Evolutionary conservation across 345 rosid genomes (phyloP), one percentile per base, ranked within the genome.

Genomic region (Combretum micranthum): DNA sequence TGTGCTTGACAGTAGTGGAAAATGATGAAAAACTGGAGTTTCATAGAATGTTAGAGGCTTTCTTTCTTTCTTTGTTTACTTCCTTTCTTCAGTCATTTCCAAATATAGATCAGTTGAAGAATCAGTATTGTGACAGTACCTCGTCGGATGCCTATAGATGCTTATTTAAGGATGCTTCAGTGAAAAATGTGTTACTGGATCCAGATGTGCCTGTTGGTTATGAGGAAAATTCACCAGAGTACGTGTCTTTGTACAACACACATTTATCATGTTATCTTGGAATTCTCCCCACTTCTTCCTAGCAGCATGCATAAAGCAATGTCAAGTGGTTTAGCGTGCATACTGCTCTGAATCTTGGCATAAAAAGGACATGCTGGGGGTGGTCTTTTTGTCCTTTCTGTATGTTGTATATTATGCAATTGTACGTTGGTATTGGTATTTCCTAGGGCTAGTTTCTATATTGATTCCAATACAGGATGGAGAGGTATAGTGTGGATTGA

Each of bases 141-240:
- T 69, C 67, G 63, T 61, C 76, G 1, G 87, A 76, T 70, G 73
- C 83, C 32, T 75, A 77, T 57, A 67, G 60, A 56, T 66, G 69
- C 66, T 53, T 74, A 16, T 67, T 72, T 46, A 70, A 69, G 57
- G 75, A 76, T 43, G 56, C 44, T 55, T 69, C 82, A 15, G 74
- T 79, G 48, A 85, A 78, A 63, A 87, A 83, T 65, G 60, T 85
- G 45, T 63, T 94, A 69, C 70, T 74, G 58, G 97, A 93, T 66
- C 97, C 96, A 32, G 96, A 89, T 74, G 74, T 89, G 47, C 90
- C 97, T 17, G 66, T 44, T 68, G 84, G 84, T 45, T 89, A 88
- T 51, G 84, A 83, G 73, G 77, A 77, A 46, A 80, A 75, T 74
- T 85, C 94, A 49, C 73, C 76, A 55, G 95, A 90, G 99, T 90